Conservation (phyloP, 208 protist species). For the Trypanosoma conorhini region DNA sequence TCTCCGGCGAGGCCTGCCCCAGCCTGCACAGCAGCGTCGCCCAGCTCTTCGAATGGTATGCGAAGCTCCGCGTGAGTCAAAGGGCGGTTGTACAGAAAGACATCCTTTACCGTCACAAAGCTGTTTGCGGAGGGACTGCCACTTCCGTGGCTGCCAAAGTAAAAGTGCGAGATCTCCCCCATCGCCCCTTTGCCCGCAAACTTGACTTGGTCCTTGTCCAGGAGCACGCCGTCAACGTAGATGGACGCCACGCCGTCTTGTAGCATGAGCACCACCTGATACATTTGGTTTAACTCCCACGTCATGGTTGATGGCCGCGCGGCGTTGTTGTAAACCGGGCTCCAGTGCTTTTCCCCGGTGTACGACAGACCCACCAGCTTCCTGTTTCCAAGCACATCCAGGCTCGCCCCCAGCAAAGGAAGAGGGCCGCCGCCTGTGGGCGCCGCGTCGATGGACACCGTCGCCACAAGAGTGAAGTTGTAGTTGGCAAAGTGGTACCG, state of each 20-base stretch:
- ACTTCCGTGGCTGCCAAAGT: neutral
- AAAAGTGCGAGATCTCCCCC: neutral
- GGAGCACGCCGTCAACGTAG: neutral
- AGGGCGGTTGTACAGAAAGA: neutral
- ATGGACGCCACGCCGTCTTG: neutral
- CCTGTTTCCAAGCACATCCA: neutral
- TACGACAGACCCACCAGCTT: constrained; percentile 8
- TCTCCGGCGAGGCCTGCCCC: too few relatives aligned
- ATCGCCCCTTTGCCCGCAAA: neutral
- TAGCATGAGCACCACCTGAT: constrained; percentile 6
- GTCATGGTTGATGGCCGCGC: neutral
- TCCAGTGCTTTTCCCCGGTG: neutral
- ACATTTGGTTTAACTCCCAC: neutral
- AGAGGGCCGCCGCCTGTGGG: neutral
- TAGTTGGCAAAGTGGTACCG: constrained; percentile 24
- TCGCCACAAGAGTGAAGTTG: constrained; percentile 25
- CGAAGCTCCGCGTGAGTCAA: neutral
- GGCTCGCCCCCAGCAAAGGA: constrained; percentile 16
- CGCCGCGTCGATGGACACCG: constrained; percentile 4
- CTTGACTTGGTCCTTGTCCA: neutral
- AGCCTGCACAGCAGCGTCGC: too few relatives aligned
- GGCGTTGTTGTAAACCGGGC: neutral
- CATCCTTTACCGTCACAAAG: neutral
- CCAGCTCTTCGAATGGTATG: neutral
- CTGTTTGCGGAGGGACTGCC: neutral